Percentiles rank a stretch among this genome's conserved stretches.
phyloP scores from a whole-genome alignment of 768 basidiomycete species.

The Trametes gibbosa region DNA sequence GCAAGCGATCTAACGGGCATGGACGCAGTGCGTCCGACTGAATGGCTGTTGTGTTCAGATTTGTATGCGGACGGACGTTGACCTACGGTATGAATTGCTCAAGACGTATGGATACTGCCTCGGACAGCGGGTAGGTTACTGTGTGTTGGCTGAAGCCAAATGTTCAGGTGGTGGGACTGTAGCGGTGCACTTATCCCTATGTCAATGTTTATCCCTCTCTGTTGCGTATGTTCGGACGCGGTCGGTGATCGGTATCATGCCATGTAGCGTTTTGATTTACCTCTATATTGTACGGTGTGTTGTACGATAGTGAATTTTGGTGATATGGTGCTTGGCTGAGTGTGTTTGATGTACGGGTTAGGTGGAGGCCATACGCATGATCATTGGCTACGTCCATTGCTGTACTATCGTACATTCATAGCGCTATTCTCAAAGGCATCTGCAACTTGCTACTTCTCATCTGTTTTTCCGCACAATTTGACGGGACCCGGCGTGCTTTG shows the following conservation, averaged over 20 bases:
- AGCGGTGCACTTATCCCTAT: neutral
- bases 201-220: neutral
- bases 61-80: neutral
- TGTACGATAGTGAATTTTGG: neutral
- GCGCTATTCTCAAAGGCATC: too few species aligned
- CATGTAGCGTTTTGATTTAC: slow-evolving; percentile 5
- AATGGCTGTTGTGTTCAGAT: neutral
- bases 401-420: too few species aligned
- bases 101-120: neutral
- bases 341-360: too few species aligned
- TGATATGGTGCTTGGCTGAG: too few species aligned
- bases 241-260: slow-evolving; percentile 1
- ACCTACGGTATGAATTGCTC: neutral
- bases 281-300: neutral
- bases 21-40: slow-evolving; percentile 10
- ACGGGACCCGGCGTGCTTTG: too few species aligned
- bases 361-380: too few species aligned
- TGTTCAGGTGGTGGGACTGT: neutral
- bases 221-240: neutral
- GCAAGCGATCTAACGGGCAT: slow-evolving; percentile 10
- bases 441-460: too few species aligned
- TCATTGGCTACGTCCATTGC: too few species aligned
- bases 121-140: neutral
- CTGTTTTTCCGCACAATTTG: too few species aligned
- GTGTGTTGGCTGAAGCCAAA: neutral